phyloP scores from a whole-genome alignment of 306 rosid species.

The Medicago ruthenica region DNA sequence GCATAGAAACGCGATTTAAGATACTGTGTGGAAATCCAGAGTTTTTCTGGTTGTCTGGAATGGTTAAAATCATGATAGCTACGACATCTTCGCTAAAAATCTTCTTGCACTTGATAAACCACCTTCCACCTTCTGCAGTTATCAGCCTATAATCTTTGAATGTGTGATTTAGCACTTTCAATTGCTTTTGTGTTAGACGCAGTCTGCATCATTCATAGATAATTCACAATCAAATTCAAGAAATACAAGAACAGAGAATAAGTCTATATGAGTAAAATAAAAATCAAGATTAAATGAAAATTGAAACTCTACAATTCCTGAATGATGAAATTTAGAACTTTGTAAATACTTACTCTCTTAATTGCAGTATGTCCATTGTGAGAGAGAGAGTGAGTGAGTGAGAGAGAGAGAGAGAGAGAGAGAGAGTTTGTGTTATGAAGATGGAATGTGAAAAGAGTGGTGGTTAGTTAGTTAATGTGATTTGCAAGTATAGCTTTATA shows the following conservation, averaged over 20 bases:
- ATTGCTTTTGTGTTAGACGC: background rate
- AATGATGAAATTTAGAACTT: no score
- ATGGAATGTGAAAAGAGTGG: no score
- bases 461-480: no score
- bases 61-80: conserved; percentile 15
- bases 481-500: no score
- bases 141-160: background rate
- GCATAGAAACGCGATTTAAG: conserved; percentile 11
- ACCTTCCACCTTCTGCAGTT: background rate
- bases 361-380: no score
- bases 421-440: no score
- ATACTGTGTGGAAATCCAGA: conserved; percentile 4
- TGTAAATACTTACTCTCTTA: no score
- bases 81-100: background rate
- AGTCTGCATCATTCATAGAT: background rate
- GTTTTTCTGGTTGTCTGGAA: background rate
- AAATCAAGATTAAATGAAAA: no score
- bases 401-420: no score
- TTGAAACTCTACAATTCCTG: background rate
- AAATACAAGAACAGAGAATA: background rate
- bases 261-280: background rate
- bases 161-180: background rate
- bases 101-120: background rate
- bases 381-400: no score
- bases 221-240: no score